Percentiles rank a stretch among this genome's conserved stretches.
phyloP scores from a whole-genome alignment of 2,329 filamentous ascomycete genomes.

The Onygenales sp. region DNA sequence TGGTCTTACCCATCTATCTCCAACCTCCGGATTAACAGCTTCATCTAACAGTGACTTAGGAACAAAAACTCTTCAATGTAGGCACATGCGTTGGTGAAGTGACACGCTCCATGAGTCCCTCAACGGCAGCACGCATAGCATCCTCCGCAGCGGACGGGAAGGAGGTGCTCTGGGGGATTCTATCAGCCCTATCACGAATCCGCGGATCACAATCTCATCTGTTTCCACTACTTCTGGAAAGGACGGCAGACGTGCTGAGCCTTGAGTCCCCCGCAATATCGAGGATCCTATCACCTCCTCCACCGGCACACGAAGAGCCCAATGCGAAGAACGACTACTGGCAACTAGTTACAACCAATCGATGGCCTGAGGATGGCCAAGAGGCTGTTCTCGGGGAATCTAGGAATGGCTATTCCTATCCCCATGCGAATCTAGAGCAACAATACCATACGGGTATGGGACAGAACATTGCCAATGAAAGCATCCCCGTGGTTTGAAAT shows the following conservation, averaged over 20 bases:
- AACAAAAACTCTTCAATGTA: slow-evolving; percentile 8
- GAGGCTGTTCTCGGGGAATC: not conserved
- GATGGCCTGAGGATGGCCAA: not conserved
- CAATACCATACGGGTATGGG: too few relatives aligned
- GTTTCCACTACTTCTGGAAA: slow-evolving; percentile 1
- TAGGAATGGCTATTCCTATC: not conserved
- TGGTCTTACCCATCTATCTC: slow-evolving; percentile 24
- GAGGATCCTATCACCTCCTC: not conserved
- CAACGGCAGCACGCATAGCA: not conserved
- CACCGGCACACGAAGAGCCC: not conserved
- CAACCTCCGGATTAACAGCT: not conserved
- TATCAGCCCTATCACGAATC: slow-evolving; percentile 3
- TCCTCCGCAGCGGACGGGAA: not conserved
- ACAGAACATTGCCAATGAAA: too few relatives aligned
- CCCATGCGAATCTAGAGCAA: too few relatives aligned
- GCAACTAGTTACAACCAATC: not conserved
- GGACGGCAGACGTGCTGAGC: not conserved
- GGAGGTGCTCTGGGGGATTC: slow-evolving; percentile 6
- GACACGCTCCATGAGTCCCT: not conserved
- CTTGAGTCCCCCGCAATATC: not conserved
- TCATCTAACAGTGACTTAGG: slow-evolving; percentile 1
- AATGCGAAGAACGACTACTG: not conserved
- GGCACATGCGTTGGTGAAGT: slow-evolving; percentile 3
- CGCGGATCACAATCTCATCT: slow-evolving; percentile 5
- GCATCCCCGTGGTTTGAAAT: too few relatives aligned